Conservation (phyloP, 371 early-diverging fungal species). For the Rhizopus arrhizus region DNA sequence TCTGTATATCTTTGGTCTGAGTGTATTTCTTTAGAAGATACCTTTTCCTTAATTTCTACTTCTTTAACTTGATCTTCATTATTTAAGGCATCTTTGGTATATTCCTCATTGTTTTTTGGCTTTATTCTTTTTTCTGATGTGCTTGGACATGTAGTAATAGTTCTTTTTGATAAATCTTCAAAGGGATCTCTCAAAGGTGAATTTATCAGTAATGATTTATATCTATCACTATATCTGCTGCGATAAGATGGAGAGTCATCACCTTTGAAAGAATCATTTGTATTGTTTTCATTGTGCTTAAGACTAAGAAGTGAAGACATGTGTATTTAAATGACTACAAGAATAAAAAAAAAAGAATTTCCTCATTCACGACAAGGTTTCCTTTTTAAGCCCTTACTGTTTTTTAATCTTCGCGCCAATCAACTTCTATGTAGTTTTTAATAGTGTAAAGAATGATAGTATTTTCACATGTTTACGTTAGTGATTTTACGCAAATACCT, state of each 20-base stretch:
- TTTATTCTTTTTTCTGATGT: background rate
- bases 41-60: background rate
- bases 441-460: too few species aligned
- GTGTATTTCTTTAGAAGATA: background rate
- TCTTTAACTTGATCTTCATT: constrained; percentile 20
- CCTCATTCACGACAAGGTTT: too few species aligned
- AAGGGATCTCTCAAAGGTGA: constrained; percentile 4
- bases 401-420: too few species aligned
- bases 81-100: constrained; percentile 3
- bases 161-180: background rate
- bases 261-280: background rate
- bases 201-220: constrained; percentile 7
- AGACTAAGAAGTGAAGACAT: background rate
- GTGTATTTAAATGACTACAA: background rate
- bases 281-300: background rate
- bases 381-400: too few species aligned
- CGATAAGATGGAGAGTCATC: constrained; percentile 2
- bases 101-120: background rate
- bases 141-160: background rate
- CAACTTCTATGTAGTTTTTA: too few species aligned
- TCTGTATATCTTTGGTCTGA: background rate
- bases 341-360: background rate
- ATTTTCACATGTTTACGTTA: too few species aligned
- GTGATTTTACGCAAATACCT: too few species aligned
- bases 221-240: constrained; percentile 9